A percentile compares a stretch with the other conserved stretches of the same genome.
phyloP scores from a whole-genome alignment of 768 basidiomycete species.

The Tephrocybe sp. region DNA sequence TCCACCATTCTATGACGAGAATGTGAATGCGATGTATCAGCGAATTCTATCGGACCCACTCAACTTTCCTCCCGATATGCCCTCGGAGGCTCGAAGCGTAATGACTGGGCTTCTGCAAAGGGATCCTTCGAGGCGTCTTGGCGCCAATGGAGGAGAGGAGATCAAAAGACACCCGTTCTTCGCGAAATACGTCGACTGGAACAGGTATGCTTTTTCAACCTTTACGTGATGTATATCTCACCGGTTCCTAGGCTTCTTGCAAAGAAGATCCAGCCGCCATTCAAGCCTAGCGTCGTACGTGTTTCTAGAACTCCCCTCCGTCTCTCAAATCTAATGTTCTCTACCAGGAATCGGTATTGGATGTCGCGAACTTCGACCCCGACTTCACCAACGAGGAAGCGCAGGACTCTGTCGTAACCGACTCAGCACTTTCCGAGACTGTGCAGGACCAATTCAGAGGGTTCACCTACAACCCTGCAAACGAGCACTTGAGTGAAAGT shows the following conservation, averaged over 20 bases:
- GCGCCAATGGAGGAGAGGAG: constrained; percentile 92
- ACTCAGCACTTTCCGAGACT: constrained; percentile 89
- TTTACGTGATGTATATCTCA: not conserved
- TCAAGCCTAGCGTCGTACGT: constrained; percentile 94
- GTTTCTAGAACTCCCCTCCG: not conserved
- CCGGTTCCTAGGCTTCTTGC: constrained; percentile 58
- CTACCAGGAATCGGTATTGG: constrained; percentile 81
- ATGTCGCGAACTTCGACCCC: constrained; percentile 95
- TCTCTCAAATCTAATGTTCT: constrained; percentile 2
- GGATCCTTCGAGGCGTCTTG: constrained; percentile 83
- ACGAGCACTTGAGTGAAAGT: constrained; percentile 84
- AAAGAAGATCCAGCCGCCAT: constrained; percentile 96
- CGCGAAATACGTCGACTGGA: constrained; percentile 91
- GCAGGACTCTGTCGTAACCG: constrained; percentile 93
- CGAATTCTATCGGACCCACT: constrained; percentile 93
- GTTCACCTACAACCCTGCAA: constrained; percentile 86
- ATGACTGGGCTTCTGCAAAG: constrained; percentile 88
- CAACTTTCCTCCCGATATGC: constrained; percentile 87
- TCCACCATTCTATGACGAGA: constrained; percentile 98
- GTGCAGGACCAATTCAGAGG: constrained; percentile 96
- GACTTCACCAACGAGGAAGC: constrained; percentile 97
- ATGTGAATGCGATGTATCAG: constrained; percentile 97
- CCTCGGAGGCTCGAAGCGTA: constrained; percentile 83
- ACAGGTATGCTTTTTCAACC: constrained; percentile 44
- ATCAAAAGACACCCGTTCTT: constrained; percentile 98